A percentile compares a stretch with the other conserved stretches of the same genome.
Conservation (phyloP, 2,329 filamentous ascomycete species). For the Trichoderma sp. region DNA sequence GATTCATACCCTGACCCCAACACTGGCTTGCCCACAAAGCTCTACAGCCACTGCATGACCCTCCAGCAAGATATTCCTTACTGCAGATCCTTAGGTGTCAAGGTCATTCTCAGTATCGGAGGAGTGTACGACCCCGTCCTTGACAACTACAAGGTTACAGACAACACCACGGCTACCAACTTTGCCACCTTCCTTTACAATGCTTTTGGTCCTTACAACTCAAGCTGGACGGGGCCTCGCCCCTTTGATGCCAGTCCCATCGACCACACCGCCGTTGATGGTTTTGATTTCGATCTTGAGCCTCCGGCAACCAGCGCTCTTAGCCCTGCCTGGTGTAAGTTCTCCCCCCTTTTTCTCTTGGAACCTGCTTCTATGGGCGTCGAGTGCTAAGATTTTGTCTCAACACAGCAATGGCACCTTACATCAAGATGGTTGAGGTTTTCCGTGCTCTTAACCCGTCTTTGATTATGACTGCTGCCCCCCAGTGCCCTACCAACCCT, state of each 20-base stretch:
- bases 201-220: slow-evolving; percentile 39
- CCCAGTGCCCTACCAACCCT: slow-evolving; percentile 41
- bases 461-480: slow-evolving; percentile 44
- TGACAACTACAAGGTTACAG: slow-evolving; percentile 37
- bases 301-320: slow-evolving; percentile 21
- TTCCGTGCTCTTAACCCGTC: slow-evolving; percentile 34
- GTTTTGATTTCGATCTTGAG: slow-evolving; percentile 46
- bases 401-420: slow-evolving; percentile 34
- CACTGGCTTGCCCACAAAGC: slow-evolving; percentile 28
- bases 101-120: slow-evolving; percentile 44
- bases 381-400: not conserved
- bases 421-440: slow-evolving; percentile 39
- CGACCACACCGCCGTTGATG: slow-evolving; percentile 36
- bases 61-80: slow-evolving; percentile 42
- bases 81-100: slow-evolving; percentile 43
- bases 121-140: slow-evolving; percentile 30
- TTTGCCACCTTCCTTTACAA: slow-evolving; percentile 42
- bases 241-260: slow-evolving; percentile 37
- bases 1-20: slow-evolving; percentile 26
- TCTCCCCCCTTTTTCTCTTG: not conserved
- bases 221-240: slow-evolving; percentile 35
- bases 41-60: slow-evolving; percentile 36
- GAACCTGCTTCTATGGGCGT: not conserved
- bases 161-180: slow-evolving; percentile 31
- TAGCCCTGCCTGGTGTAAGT: slow-evolving; percentile 28